A percentile compares a stretch with the other conserved stretches of the same genome.
Evolutionary conservation across 2,329 filamentous ascomycete genomes (phyloP).

Genomic region (Aspergillus versicolor): DNA sequence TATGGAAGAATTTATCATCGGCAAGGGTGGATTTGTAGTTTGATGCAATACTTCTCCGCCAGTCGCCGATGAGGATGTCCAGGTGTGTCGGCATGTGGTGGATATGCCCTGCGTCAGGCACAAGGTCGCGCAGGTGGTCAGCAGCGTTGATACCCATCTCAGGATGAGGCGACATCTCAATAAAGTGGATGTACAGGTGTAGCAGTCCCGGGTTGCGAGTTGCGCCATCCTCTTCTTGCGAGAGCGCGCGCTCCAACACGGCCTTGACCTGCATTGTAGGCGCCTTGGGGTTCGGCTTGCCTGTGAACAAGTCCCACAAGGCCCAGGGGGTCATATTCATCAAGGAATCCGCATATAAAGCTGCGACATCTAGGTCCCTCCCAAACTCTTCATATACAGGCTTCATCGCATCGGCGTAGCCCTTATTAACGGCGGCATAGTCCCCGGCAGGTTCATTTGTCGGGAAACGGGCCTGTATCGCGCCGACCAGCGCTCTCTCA

Average conservation of each 20-base stretch:
- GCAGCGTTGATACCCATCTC: slow-evolving; percentile 62
- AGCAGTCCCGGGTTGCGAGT: slow-evolving; percentile 66
- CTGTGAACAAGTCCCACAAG: slow-evolving; percentile 62
- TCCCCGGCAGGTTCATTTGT: slow-evolving; percentile 41
- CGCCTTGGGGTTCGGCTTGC: slow-evolving; percentile 54
- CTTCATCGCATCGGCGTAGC: slow-evolving; percentile 63
- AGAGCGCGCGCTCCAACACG: slow-evolving; percentile 61
- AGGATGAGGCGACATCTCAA: slow-evolving; percentile 71
- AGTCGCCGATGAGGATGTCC: slow-evolving; percentile 73
- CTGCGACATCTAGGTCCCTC: slow-evolving; percentile 61
- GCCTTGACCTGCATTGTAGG: slow-evolving; percentile 58
- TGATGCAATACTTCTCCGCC: slow-evolving; percentile 63
- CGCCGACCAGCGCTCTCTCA: slow-evolving; percentile 63
- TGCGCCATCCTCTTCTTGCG: slow-evolving; percentile 42
- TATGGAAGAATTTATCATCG: slow-evolving; percentile 65
- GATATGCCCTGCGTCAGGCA: slow-evolving; percentile 69
- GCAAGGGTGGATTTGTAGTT: slow-evolving; percentile 67
- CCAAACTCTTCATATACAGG: slow-evolving; percentile 53
- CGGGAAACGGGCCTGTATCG: slow-evolving; percentile 60
- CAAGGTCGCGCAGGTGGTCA: slow-evolving; percentile 63
- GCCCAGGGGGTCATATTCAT: slow-evolving; percentile 67
- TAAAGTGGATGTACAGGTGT: slow-evolving; percentile 74
- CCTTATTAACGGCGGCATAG: slow-evolving; percentile 51
- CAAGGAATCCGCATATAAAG: slow-evolving; percentile 63
- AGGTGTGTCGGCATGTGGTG: slow-evolving; percentile 77